These are phyloP conservation scores for Exophiala alcalophila DNA, from an alignment of 2,329 filamentous ascomycete genomes.

Conservation along the genomic window DNA sequence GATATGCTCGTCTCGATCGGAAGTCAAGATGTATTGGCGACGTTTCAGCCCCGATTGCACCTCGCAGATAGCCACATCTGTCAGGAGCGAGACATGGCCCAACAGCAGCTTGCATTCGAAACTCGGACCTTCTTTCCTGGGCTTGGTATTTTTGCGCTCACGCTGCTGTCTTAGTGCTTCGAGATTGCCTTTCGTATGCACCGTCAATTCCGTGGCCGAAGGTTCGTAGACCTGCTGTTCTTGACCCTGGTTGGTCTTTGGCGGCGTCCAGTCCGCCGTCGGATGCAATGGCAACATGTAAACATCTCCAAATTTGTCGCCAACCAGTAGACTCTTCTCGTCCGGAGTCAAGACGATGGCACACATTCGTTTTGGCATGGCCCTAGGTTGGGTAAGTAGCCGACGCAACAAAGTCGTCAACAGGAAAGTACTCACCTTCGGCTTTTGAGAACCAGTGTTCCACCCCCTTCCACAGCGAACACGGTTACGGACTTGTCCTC, in stretches of 20 bases:
- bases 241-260: conserved; percentile 28
- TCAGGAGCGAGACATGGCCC: conserved; percentile 94
- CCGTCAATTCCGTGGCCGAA: conserved; percentile 56
- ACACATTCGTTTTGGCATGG: conserved; percentile 86
- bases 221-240: conserved; percentile 45
- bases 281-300: conserved; percentile 76
- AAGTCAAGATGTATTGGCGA: conserved; percentile 63
- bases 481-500: conserved; percentile 91
- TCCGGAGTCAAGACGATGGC: conserved; percentile 69
- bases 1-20: conserved; percentile 78
- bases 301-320: conserved; percentile 96
- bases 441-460: conserved; percentile 62
- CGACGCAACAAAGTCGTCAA: neutral
- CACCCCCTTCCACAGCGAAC: conserved; percentile 64
- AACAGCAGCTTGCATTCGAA: conserved; percentile 79
- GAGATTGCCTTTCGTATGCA: conserved; percentile 61
- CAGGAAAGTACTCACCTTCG: conserved; percentile 59
- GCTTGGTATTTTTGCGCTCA: conserved; percentile 43
- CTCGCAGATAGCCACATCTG: conserved; percentile 62
- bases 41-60: conserved; percentile 41
- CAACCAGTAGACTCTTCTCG: conserved; percentile 70
- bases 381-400: conserved; percentile 48
- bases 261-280: conserved; percentile 39
- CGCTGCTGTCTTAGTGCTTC: conserved; percentile 55
- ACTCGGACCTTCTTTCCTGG: conserved; percentile 49